A percentile compares a stretch with the other conserved stretches of the same genome.
phyloP scores from a whole-genome alignment of 768 basidiomycete species.

The Tulasnella sp. region DNA sequence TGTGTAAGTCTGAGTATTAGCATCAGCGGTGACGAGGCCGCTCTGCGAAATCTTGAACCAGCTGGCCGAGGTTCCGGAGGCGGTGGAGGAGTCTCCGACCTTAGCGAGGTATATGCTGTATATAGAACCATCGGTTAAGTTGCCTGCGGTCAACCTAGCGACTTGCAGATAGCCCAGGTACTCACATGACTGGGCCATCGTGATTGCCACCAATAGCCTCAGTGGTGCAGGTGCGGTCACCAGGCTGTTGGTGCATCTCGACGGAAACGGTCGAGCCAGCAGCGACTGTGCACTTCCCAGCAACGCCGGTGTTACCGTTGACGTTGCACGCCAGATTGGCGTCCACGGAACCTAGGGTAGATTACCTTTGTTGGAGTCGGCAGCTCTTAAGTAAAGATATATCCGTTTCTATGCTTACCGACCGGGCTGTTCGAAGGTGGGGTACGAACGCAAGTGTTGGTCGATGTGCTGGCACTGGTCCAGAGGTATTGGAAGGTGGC shows the following conservation, averaged over 20 bases:
- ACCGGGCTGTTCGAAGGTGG: constrained; percentile 49
- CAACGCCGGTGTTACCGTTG: constrained; percentile 35
- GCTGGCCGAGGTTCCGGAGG: constrained; percentile 40
- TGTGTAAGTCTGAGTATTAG: constrained; percentile 26
- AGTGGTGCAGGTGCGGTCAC: constrained; percentile 44
- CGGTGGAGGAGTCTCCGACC: constrained; percentile 46
- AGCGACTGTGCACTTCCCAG: constrained; percentile 42
- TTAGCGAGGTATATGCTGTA: constrained; percentile 34
- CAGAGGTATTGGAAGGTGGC: constrained; percentile 55
- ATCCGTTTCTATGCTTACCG: background rate
- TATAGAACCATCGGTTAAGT: constrained; percentile 33
- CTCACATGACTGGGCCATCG: constrained; percentile 44
- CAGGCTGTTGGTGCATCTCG: constrained; percentile 54
- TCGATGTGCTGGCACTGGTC: constrained; percentile 47
- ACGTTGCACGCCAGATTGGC: constrained; percentile 52
- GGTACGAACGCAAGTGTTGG: constrained; percentile 46
- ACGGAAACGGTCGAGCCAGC: constrained; percentile 33
- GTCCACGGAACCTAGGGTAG: background rate
- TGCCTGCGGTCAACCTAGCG: constrained; percentile 35
- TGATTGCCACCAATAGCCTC: constrained; percentile 53
- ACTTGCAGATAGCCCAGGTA: background rate
- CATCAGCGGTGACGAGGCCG: constrained; percentile 48
- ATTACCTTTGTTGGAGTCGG: background rate
- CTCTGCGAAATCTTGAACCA: constrained; percentile 54
- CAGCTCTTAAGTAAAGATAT: background rate